Conservation (phyloP, 495 filamentous ascomycete species). For the Xylona heveae region DNA sequence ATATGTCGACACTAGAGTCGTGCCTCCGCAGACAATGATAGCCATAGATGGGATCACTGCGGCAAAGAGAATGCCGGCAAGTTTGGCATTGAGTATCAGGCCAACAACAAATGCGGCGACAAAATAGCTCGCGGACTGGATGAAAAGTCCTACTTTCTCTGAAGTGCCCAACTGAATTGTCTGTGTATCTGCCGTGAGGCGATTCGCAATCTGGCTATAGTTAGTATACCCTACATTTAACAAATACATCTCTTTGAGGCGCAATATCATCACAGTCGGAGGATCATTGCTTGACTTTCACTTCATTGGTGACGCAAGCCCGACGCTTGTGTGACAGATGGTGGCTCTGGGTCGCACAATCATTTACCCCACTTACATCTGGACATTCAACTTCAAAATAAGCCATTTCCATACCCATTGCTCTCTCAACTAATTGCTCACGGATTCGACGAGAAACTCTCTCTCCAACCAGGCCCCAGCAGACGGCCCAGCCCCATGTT, state of each 20-base stretch:
- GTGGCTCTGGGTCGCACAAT: no score
- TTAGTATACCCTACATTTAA: no score
- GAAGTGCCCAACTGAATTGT: constrained; percentile 22
- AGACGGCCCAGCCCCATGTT: constrained; percentile 16
- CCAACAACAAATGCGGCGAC: constrained; percentile 28
- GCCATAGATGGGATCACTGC: constrained; percentile 19
- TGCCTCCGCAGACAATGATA: constrained; percentile 17
- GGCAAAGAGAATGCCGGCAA: constrained; percentile 25
- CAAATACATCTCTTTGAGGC: no score
- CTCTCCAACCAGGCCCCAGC: constrained; percentile 18
- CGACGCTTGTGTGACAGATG: no score
- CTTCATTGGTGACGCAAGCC: no score
- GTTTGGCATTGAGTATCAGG: constrained; percentile 24
- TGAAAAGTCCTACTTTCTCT: constrained; percentile 27
- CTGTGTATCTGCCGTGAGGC: constrained; percentile 19
- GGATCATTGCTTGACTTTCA: no score
- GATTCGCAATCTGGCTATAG: constrained; percentile 11
- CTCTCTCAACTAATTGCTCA: constrained; percentile 11
- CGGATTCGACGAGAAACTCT: constrained; percentile 14
- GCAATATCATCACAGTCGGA: no score
- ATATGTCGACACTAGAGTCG: constrained; percentile 10
- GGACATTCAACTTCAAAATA: constrained; percentile 17
- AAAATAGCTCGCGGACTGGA: constrained; percentile 26
- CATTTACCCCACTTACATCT: constrained; percentile 11
- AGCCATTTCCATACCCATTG: constrained; percentile 18